Conservation (phyloP, 2,329 filamentous ascomycete species). For the Grosmannia serpens region DNA sequence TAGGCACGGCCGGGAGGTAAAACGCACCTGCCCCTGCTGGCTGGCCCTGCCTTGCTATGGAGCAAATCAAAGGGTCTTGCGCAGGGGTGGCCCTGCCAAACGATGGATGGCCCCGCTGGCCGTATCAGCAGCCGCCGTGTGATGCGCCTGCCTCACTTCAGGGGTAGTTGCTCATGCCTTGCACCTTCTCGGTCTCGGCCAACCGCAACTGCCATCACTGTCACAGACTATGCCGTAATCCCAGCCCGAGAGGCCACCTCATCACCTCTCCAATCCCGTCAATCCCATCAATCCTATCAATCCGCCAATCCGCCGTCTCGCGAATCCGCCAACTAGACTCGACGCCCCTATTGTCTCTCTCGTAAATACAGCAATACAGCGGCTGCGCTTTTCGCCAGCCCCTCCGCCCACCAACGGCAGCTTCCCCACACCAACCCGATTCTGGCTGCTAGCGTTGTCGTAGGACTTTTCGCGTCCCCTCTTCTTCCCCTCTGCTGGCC, state of each 20-base stretch:
- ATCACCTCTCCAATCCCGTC: background rate
- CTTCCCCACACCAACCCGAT: constrained; percentile 10
- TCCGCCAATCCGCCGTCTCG: no score
- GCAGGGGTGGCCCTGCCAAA: background rate
- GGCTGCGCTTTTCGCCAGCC: background rate
- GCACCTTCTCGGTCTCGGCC: background rate
- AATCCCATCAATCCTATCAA: no score
- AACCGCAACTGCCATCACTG: background rate
- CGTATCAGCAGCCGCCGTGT: constrained; percentile 3
- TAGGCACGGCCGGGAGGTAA: background rate
- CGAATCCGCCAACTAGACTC: background rate
- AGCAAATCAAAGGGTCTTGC: background rate
- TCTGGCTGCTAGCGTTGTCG: constrained; percentile 1
- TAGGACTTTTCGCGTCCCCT: constrained; percentile 1
- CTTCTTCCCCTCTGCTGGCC: background rate
- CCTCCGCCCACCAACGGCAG: constrained; percentile 1
- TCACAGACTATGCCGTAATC: background rate
- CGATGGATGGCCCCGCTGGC: background rate
- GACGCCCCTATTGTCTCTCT: background rate
- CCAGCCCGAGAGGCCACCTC: background rate
- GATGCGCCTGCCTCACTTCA: background rate
- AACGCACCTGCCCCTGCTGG: background rate
- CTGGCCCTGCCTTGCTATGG: background rate
- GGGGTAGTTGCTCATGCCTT: background rate
- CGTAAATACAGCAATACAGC: background rate